A percentile compares a stretch with the other conserved stretches of the same genome.
Conservation (phyloP, 495 filamentous ascomycete genomes). For the Bacidia rubella region DNA sequence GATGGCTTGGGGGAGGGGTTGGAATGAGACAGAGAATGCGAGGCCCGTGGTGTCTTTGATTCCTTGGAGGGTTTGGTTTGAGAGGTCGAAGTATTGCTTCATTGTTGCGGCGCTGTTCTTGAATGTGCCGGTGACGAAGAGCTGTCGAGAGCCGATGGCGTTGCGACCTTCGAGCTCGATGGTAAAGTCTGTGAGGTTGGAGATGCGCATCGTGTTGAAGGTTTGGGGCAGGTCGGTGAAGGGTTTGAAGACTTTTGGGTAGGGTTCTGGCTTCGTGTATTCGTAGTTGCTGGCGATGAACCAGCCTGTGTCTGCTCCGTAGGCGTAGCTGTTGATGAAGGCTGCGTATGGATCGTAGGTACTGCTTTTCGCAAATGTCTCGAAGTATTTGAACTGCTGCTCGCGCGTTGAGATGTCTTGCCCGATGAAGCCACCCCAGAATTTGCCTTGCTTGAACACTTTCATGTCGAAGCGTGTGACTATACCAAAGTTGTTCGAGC, state of each 20-base stretch:
- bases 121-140: slow-evolving; percentile 12
- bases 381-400: slow-evolving; percentile 4
- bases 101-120: slow-evolving; percentile 7
- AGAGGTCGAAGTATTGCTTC: slow-evolving; percentile 12
- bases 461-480: slow-evolving; percentile 25
- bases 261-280: slow-evolving; percentile 20
- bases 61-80: slow-evolving; percentile 9
- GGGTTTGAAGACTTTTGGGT: slow-evolving; percentile 21
- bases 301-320: neutral
- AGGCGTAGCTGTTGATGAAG: slow-evolving; percentile 16
- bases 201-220: slow-evolving; percentile 23
- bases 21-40: slow-evolving; percentile 17
- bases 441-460: slow-evolving; percentile 19
- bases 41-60: slow-evolving; percentile 6
- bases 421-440: slow-evolving; percentile 28
- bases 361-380: slow-evolving; percentile 1
- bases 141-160: slow-evolving; percentile 6
- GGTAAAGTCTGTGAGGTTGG: slow-evolving; percentile 26
- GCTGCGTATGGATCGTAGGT: slow-evolving; percentile 21
- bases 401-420: neutral
- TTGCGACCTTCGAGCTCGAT: slow-evolving; percentile 11
- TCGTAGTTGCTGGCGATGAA: slow-evolving; percentile 13
- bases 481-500: slow-evolving; percentile 28
- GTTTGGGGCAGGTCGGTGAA: slow-evolving; percentile 21
- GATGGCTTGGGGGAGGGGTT: slow-evolving; percentile 16